These are phyloP conservation scores for Boletus rex-veris DNA, from an alignment of 768 basidiomycete genomes.

Conservation along the genomic window DNA sequence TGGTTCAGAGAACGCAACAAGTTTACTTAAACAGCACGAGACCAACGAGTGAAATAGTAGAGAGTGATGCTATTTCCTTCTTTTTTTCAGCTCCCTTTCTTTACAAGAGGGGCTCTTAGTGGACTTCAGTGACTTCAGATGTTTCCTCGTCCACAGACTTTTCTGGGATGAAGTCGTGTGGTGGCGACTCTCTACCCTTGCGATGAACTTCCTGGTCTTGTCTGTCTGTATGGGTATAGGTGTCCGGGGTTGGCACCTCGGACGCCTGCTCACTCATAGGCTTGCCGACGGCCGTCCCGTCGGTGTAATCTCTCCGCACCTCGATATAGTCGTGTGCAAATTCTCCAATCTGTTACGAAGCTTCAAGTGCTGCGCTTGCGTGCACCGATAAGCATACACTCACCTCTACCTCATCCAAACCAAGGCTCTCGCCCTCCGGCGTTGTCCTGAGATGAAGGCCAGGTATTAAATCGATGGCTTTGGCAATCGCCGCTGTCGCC, in stretches of 20 bases:
- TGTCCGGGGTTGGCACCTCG: conserved; percentile 7
- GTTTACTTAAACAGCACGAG: not conserved
- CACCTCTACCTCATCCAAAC: conserved; percentile 73
- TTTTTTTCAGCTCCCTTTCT: not conserved
- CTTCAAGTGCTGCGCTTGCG: not conserved
- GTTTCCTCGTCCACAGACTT: conserved; percentile 5
- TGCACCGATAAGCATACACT: conserved; percentile 9
- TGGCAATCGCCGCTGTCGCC: conserved; percentile 58
- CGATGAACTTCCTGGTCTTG: conserved; percentile 28
- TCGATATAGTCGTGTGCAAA: conserved; percentile 70
- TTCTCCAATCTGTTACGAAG: conserved; percentile 52
- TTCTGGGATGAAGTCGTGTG: conserved; percentile 15
- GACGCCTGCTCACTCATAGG: conserved; percentile 3
- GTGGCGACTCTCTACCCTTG: conserved; percentile 10
- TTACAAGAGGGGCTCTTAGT: not conserved
- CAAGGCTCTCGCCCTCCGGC: conserved; percentile 54
- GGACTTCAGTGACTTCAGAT: not conserved
- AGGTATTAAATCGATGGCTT: conserved; percentile 53
- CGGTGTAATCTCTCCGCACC: conserved; percentile 62
- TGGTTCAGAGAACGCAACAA: not conserved
- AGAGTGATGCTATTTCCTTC: not conserved
- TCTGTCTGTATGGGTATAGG: conserved; percentile 33
- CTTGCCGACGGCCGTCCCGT: conserved; percentile 39
- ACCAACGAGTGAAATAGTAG: not conserved
- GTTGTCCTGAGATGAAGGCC: conserved; percentile 53